phyloP scores from a whole-genome alignment of 2,329 filamentous ascomycete species.

The Diplodia sapinea region DNA sequence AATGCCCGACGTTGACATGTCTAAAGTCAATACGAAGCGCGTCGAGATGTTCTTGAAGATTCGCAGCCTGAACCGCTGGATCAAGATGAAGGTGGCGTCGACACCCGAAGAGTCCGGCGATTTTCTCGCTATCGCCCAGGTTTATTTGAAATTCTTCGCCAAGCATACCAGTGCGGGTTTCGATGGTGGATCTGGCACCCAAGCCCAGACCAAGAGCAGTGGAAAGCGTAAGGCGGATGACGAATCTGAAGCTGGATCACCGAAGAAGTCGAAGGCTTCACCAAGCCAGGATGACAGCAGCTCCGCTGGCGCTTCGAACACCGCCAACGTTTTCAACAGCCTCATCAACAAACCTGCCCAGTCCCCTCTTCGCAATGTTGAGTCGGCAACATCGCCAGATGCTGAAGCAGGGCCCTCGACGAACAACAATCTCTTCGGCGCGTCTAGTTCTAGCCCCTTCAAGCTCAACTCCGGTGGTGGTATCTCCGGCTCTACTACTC shows the following conservation, averaged over 20 bases:
- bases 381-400: slow-evolving; percentile 15
- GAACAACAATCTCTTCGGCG: slow-evolving; percentile 9
- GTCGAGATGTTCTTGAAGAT: neutral
- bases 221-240: slow-evolving; percentile 24
- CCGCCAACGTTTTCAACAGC: slow-evolving; percentile 30
- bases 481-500: slow-evolving; percentile 23
- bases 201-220: slow-evolving; percentile 13
- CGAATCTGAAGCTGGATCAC: slow-evolving; percentile 3
- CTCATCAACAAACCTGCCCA: slow-evolving; percentile 28
- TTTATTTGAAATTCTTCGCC: neutral
- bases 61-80: slow-evolving; percentile 4
- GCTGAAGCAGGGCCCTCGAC: slow-evolving; percentile 12
- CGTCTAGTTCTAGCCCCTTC: slow-evolving; percentile 13
- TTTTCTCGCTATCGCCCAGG: neutral
- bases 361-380: slow-evolving; percentile 10
- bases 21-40: neutral
- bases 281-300: neutral
- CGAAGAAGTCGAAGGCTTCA: slow-evolving; percentile 15
- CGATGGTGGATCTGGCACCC: neutral
- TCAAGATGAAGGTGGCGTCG: slow-evolving; percentile 1
- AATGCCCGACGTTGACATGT: neutral
- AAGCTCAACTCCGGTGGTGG: neutral
- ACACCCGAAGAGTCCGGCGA: neutral
- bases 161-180: neutral
- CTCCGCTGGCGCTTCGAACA: slow-evolving; percentile 19